Evolutionary conservation across 2,329 filamentous ascomycete genomes (phyloP), one percentile per base, ranked within the genome.

Genomic region (Aspergillus melleus): DNA sequence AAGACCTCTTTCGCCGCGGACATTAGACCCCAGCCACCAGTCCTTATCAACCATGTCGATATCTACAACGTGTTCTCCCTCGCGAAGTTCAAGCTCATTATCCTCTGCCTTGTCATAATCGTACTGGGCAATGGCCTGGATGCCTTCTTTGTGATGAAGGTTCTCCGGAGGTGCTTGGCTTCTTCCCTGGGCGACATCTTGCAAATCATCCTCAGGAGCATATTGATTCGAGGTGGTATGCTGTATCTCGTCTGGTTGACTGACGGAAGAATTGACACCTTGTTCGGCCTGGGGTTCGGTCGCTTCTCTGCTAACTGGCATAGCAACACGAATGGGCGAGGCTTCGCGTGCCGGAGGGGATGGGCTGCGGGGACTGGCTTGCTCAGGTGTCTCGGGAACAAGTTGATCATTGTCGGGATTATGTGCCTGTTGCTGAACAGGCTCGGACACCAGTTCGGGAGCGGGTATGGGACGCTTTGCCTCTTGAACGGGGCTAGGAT

Each of bases 91-190:
- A 59, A 99, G 86, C 78, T 99, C 95, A 71, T 99, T 99, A 66
- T 96, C 93, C 76, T 99, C 95, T 1, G 92, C 92, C 79, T 96
- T 97, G 70, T 97, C 94, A 72, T 99, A 99, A 74, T 99, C 95
- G 74, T 95, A 99, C 70, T 95, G 88, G 39, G 95, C 86, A 59
- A 96, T 71, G 1, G 95, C 95, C 52, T 87, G 87, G 72, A 88
- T 85, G 55, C 90, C 90, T 39, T 84, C 84, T 76, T 70, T 29
- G 74, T 78, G 16, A 76, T 76, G 55, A 78, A 77, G 66, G 52
- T 84, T 82, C 55, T 82, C 79, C 11, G 85, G 84, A 12, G 86
- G 82, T 58, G 83, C 84, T 49, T 90, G 88, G 36, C 83, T 82
- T 14, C 86, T 82, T 58, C 83, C 84, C 49, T 90, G 88, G 39